phyloP scores from a whole-genome alignment of 176 grass and related monocot genomes.

The Miscanthus lutarioriparius region DNA sequence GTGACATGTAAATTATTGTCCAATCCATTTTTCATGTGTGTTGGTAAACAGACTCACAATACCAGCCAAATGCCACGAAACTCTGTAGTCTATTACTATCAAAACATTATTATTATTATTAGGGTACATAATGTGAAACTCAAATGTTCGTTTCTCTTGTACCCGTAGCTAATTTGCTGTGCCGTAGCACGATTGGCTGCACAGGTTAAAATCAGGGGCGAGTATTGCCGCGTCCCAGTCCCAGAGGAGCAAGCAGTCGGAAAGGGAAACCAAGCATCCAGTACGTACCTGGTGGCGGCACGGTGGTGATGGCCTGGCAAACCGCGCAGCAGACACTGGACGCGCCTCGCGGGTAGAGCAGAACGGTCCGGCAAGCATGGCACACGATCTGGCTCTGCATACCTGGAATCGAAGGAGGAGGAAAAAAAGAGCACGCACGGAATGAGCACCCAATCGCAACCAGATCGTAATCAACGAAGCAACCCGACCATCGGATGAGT shows the following conservation, averaged over 20 bases:
- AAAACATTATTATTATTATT: neutral
- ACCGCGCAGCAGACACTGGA: slow-evolving; percentile 78
- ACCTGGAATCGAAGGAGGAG: slow-evolving; percentile 28
- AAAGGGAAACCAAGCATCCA: neutral
- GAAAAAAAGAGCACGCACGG: too few species aligned
- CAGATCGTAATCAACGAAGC: neutral
- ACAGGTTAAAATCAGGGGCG: neutral
- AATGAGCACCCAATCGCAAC: neutral
- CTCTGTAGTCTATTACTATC: neutral
- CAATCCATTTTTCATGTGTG: neutral
- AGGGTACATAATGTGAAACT: neutral
- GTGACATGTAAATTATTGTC: neutral
- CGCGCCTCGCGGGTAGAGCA: slow-evolving; percentile 71
- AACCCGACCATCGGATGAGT: neutral
- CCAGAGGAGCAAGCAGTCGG: neutral
- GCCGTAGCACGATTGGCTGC: too few species aligned
- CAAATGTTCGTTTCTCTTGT: neutral
- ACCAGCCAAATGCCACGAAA: neutral
- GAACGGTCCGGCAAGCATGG: slow-evolving; percentile 61
- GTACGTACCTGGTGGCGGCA: slow-evolving; percentile 60
- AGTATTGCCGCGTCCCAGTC: neutral
- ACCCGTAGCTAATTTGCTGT: neutral
- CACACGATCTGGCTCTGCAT: slow-evolving; percentile 91
- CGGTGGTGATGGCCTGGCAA: slow-evolving; percentile 67
- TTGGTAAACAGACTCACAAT: neutral